A percentile compares a stretch with the other conserved stretches of the same genome.
Conservation (phyloP, 164 flowering plant genomes). For the Saururus chinensis region DNA sequence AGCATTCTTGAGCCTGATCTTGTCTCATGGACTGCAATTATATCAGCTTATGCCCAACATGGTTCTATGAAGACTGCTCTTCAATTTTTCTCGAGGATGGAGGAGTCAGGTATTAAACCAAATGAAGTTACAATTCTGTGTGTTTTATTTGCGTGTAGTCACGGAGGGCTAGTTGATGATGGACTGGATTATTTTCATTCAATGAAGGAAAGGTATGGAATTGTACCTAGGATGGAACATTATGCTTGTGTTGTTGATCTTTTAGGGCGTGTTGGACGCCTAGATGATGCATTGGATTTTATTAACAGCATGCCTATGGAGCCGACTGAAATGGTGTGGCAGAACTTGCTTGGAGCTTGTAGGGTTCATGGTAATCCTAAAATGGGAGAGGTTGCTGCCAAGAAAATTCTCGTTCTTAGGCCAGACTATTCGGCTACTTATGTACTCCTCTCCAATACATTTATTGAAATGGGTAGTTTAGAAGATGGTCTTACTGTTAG, state of each 20-base stretch:
- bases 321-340: slow-evolving; percentile 55
- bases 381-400: slow-evolving; percentile 46
- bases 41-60: slow-evolving; percentile 41
- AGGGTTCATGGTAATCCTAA: slow-evolving; percentile 44
- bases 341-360: slow-evolving; percentile 45
- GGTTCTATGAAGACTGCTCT: slow-evolving; percentile 36
- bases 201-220: slow-evolving; percentile 32
- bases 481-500: slow-evolving; percentile 32
- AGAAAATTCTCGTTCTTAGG: slow-evolving; percentile 31
- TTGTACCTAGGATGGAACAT: slow-evolving; percentile 51
- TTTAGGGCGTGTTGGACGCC: slow-evolving; percentile 46
- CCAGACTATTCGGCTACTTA: slow-evolving; percentile 42
- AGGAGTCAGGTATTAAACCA: slow-evolving; percentile 20
- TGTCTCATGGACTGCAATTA: slow-evolving; percentile 44
- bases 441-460: slow-evolving; percentile 50
- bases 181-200: slow-evolving; percentile 36
- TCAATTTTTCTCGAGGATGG: slow-evolving; percentile 39
- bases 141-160: slow-evolving; percentile 62
- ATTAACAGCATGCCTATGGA: slow-evolving; percentile 43
- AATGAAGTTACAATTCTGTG: slow-evolving; percentile 44
- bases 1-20: slow-evolving; percentile 30
- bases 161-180: slow-evolving; percentile 50
- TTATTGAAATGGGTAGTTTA: slow-evolving; percentile 27
- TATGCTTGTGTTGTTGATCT: slow-evolving; percentile 69
- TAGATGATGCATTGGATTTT: slow-evolving; percentile 41